phyloP scores from a whole-genome alignment of 2,329 filamentous ascomycete genomes.

The Penicillium brevicompactum region DNA sequence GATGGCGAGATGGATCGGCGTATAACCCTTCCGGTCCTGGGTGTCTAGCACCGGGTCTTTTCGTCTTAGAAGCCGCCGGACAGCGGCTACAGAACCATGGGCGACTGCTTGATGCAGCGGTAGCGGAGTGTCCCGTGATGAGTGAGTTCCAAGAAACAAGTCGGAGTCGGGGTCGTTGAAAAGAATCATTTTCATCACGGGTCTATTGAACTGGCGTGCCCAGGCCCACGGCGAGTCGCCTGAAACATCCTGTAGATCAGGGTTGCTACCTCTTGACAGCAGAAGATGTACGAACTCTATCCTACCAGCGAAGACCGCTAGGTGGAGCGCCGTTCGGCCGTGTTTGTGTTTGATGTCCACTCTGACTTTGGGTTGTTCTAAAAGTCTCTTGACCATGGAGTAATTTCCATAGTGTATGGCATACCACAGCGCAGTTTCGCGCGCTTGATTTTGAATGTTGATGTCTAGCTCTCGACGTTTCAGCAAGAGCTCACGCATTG shows the following conservation, averaged over 20 bases:
- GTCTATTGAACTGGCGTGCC: background rate
- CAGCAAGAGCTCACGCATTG: background rate
- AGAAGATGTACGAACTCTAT: background rate
- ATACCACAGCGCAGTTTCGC: slow-evolving; percentile 1
- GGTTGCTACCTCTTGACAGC: background rate
- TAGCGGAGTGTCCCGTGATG: too few species aligned
- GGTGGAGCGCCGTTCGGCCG: slow-evolving; percentile 1
- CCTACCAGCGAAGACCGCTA: slow-evolving; percentile 1
- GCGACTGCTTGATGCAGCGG: too few species aligned
- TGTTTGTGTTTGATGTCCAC: slow-evolving; percentile 1
- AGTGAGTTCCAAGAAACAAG: background rate
- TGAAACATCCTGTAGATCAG: background rate
- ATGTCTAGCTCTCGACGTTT: background rate
- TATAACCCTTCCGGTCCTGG: too few species aligned
- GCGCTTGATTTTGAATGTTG: slow-evolving; percentile 7
- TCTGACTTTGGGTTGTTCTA: background rate
- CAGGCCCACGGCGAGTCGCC: background rate
- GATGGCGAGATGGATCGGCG: too few species aligned
- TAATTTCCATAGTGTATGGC: background rate
- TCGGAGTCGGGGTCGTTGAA: background rate
- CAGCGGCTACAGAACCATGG: too few species aligned
- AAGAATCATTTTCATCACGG: slow-evolving; percentile 1
- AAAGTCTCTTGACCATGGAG: background rate
- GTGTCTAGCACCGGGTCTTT: too few species aligned
- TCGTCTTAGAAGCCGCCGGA: too few species aligned